Evolutionary conservation across 1,284 basidiomycete species (phyloP), one percentile per base, ranked within the genome.

Genomic region (Rhodotorula sp.): DNA sequence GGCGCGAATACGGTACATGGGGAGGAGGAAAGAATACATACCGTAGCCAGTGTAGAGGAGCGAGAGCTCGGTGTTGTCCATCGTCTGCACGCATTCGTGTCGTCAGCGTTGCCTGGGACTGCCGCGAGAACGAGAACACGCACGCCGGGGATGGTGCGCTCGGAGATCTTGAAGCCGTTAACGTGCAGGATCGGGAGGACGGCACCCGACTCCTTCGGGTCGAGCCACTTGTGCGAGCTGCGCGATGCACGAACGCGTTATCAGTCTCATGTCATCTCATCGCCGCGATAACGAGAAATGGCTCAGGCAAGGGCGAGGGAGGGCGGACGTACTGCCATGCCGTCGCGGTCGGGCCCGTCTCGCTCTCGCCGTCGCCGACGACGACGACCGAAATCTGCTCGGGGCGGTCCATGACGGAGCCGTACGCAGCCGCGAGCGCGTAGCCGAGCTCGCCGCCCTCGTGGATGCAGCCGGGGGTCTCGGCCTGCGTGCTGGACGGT

Each of bases 171-270:
- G 85, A 89, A 91, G 27, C 88, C 88, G 76, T 78, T 77, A 66
- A 90, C 86, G 79, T 94, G 91, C 3, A 96, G 85, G 76, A 95
- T 91, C 32, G 92, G 93, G 36, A 95, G 83, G 25, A 95, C 91
- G 0, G 92, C 92, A 34, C 93, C 92, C 15, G 88, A 90, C 82
- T 93, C 91, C n/a, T 86, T 87, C n/a, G 93, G 92, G 80, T 95
- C 91, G 79, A 95, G 87, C 81, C 90, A 96, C 84, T 85, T 94
- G 87, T 87, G 90, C 3, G 85, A 88, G 79, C 71, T 69, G 55
- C 5, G 0, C 92, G 90, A 90, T 90, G 90, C 13, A 7, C 85
- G 84, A 39, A 53, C 64, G 21, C 75, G 73, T 32, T 70, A 59
- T 37, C 53, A 13, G 50, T 29, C 50, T 39, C 39, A 15, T 39